Conservation (phyloP, 192 early-diverging fungal species). For the Coemansia sp. region DNA sequence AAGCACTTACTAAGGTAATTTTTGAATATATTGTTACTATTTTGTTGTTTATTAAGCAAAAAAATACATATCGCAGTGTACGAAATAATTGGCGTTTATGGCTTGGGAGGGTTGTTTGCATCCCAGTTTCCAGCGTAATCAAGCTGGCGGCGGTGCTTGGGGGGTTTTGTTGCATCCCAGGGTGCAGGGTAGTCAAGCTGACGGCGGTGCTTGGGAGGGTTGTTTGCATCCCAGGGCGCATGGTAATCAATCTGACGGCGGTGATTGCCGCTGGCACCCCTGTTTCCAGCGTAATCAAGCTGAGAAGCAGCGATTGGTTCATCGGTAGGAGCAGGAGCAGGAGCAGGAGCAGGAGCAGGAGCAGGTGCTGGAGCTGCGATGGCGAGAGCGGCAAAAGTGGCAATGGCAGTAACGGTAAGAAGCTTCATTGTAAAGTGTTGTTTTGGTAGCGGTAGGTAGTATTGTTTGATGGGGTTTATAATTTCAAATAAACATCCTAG, state of each 20-base stretch:
- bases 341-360: neutral
- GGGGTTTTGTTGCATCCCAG: neutral
- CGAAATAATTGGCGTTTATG: neutral
- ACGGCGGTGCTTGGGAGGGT: neutral
- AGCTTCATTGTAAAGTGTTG: slow-evolving; percentile 12
- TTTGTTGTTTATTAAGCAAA: no score
- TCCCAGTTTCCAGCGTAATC: slow-evolving; percentile 2
- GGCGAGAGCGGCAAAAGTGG: slow-evolving; percentile 1
- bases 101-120: neutral
- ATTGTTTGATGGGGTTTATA: neutral
- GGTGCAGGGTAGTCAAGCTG: slow-evolving; percentile 1
- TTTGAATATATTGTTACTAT: no score
- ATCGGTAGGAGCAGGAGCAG: neutral
- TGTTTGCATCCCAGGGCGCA: neutral
- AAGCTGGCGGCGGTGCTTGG: slow-evolving; percentile 4
- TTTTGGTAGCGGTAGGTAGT: neutral
- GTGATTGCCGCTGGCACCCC: neutral
- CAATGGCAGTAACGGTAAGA: neutral
- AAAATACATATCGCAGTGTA: neutral
- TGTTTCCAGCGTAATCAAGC: slow-evolving; percentile 8
- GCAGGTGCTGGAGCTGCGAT: neutral
- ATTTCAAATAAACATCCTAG: neutral
- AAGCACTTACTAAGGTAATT: no score
- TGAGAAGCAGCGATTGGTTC: neutral
- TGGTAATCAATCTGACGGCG: slow-evolving; percentile 4